Base-by-base conservation (phyloP, 176 grass and related monocot genomes). In the Oryza punctata region DNA sequence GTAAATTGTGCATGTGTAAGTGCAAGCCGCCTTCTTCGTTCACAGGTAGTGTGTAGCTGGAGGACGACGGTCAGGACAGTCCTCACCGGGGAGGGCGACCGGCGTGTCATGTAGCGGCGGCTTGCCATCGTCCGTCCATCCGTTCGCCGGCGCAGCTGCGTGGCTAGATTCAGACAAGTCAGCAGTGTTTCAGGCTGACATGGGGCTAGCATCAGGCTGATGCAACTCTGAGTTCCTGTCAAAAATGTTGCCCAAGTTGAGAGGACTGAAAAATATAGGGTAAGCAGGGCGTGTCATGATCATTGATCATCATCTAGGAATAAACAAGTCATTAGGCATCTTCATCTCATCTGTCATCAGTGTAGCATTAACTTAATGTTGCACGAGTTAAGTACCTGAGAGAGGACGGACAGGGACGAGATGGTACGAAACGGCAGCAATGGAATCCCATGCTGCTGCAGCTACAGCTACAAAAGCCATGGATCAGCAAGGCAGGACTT, bases 161-260 rank as follows among this genome's bases (percentile, higher is more conserved):
- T 8, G 11, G 66, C 52, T 57, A 59, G 45, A 44, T 69, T 60
- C 35, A 10, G 45, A 67, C 35, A 44, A 24, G 14, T 30, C 24
- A 67, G 19, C 14, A 26, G 32, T 15, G 3, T 41, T 41, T 10
- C 33, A 13, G 16, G 78, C 32, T 87, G 78, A 87, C 85, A 68
- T 75, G 77, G 45, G 45, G 4, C 10, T 35, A 19, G 47, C 78
- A 46, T 87, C 70, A 87, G 25, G 63, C 70, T 87, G 85, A 85
- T 19, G 80, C 63, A 67, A 82, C 44, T 16, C 21, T 57, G 19
- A 8, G 8, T 21, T 37, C 40, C 59, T 33, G 28, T 49, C 28
- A 57, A 11, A 63, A 35, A 33, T 57, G 6, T 32, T 45, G 46
- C 30, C 29, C 3, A 35, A 32, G 15, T 45, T n/a, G 6, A 7